Evolutionary conservation across 2,329 filamentous ascomycete genomes (phyloP).

Genomic region (Trichocomaceae sp.): DNA sequence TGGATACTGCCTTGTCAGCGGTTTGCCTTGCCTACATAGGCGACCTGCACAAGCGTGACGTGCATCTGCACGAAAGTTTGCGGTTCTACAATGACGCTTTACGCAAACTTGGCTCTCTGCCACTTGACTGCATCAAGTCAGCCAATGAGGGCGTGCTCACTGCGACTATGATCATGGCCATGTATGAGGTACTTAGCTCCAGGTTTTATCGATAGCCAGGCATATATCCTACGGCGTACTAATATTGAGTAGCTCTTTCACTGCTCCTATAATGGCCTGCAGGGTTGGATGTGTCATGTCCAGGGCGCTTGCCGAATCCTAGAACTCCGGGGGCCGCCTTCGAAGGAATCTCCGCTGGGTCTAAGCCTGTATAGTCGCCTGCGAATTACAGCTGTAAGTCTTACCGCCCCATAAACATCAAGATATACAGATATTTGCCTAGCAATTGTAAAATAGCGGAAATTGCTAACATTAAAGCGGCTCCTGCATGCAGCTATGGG

Average conservation of each 20-base stretch:
- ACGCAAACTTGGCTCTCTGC: slow-evolving; percentile 6
- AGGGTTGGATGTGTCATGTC: slow-evolving; percentile 13
- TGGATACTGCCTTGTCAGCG: slow-evolving; percentile 9
- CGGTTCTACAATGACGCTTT: slow-evolving; percentile 7
- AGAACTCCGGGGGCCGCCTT: slow-evolving; percentile 10
- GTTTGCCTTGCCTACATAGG: slow-evolving; percentile 12
- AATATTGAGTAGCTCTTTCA: slow-evolving; percentile 7
- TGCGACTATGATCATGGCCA: slow-evolving; percentile 12
- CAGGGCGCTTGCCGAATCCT: slow-evolving; percentile 10
- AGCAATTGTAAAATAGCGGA: neutral
- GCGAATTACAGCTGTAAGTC: slow-evolving; percentile 11
- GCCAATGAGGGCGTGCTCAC: slow-evolving; percentile 12
- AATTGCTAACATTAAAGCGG: neutral
- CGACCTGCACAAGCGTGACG: slow-evolving; percentile 1
- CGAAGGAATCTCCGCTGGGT: slow-evolving; percentile 3
- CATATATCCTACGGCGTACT: neutral
- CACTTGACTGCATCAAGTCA: slow-evolving; percentile 8
- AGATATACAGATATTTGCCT: neutral
- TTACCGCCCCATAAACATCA: neutral
- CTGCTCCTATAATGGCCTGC: slow-evolving; percentile 9
- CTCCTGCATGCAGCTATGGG: slow-evolving; percentile 9
- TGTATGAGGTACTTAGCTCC: slow-evolving; percentile 9
- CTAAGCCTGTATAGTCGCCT: slow-evolving; percentile 11
- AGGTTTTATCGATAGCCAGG: neutral
- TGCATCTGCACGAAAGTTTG: slow-evolving; percentile 10